A percentile compares a stretch with the other conserved stretches of the same genome.
phyloP scores from a whole-genome alignment of 2,329 filamentous ascomycete species.

The Fusarium concolor region DNA sequence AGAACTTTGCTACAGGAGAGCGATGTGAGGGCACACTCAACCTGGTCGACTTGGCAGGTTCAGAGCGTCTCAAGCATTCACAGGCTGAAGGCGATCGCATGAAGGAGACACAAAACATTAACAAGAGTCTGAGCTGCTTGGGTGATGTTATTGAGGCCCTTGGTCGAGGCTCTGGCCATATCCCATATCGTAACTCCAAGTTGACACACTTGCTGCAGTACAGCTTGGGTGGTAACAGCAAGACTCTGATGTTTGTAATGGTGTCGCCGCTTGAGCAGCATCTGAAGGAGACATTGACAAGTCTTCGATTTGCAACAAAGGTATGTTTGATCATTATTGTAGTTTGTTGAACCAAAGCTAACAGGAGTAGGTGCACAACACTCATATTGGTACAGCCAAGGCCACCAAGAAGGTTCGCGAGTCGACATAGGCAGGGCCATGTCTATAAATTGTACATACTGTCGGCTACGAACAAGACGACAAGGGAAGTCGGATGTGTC shows the following conservation, averaged over 20 bases:
- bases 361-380: slow-evolving; percentile 76
- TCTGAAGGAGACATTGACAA: slow-evolving; percentile 91
- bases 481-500: neutral
- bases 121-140: slow-evolving; percentile 90
- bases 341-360: neutral
- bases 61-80: slow-evolving; percentile 88
- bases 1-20: slow-evolving; percentile 81
- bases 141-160: slow-evolving; percentile 95
- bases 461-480: slow-evolving; percentile 4
- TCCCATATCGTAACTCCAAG: slow-evolving; percentile 97
- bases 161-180: slow-evolving; percentile 83
- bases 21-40: slow-evolving; percentile 93
- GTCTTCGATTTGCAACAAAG: slow-evolving; percentile 95
- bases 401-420: slow-evolving; percentile 71
- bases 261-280: slow-evolving; percentile 92
- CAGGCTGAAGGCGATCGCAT: slow-evolving; percentile 87
- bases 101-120: slow-evolving; percentile 97
- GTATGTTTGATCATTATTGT: slow-evolving; percentile 58
- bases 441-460: neutral
- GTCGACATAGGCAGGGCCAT: slow-evolving; percentile 41
- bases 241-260: slow-evolving; percentile 99
- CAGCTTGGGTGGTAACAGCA: slow-evolving; percentile 92
- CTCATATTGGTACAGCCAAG: slow-evolving; percentile 91
- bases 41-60: slow-evolving; percentile 93
- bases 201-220: slow-evolving; percentile 96